Base-by-base conservation (phyloP, 2,329 filamentous ascomycete species). In the Tolypocladium tundrense region DNA sequence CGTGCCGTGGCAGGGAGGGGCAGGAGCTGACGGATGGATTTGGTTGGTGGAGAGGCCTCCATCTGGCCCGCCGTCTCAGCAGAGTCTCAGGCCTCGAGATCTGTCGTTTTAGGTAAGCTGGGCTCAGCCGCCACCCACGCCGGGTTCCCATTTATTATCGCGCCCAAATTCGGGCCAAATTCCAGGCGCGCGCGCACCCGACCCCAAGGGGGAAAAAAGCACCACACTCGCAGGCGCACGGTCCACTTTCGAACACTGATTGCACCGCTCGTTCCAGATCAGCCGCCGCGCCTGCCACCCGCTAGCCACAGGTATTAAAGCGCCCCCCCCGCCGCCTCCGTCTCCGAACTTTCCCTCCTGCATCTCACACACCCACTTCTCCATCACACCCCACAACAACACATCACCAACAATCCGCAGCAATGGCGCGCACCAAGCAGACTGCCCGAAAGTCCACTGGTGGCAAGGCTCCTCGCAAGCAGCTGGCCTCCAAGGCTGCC, bases 401-500 rank as follows among this genome's bases (percentile, higher is more conserved):
- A 65, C 67, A 66, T 61, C 68, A 63, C 61, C 69, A 71, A 67
- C 70, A 66, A 72, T 68, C 71, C 69, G 60, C 70, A 68, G 74
- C 70, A 78, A 85, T 85, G 82, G 82, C 82, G 68, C 82, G 82
- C 70, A 85, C 82, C 64, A 85, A 85, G 81, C 82, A 85, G 73
- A 85, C 81, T 69, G 84, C 84, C 70, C 83, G 85, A 73, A 87
- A 96, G 83, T 88, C 86, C 76, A 88, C 86, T 70, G 86, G 86
- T 85, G 86, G 86, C 82, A 88, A 88, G 82, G 86, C 86, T 68
- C 85, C 85, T 63, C 84, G 86, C 79, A 99, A 99, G 90, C 92
- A 97, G 86, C 91, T 97, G 73, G 93, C 93, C 70, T 96, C 92
- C 84, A 97, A 97, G 90, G 94, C 93, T 67, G 70, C 94, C 72